Evolutionary conservation across 83 land plant genomes (phyloP).

Genomic region (Picea engelmannii): DNA sequence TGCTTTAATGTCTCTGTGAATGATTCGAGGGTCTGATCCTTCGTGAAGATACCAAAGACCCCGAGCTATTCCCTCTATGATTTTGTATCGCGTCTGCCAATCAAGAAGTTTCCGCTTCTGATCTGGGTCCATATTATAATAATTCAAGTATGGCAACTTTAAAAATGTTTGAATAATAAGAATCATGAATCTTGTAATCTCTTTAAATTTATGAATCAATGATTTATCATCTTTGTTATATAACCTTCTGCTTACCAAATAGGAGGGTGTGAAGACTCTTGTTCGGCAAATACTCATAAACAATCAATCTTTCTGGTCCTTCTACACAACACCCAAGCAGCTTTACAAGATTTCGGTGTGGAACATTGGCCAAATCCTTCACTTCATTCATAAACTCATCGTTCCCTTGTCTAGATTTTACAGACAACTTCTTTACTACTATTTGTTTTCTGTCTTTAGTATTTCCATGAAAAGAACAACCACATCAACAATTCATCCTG

Average conservation of each 20-base stretch:
- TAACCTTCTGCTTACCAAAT: background rate
- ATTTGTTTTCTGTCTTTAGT: background rate
- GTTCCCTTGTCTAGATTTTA: background rate
- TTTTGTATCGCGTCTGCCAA: background rate
- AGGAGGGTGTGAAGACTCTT: background rate
- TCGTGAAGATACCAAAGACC: background rate
- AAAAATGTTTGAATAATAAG: no score
- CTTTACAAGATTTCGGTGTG: slow-evolving; percentile 5
- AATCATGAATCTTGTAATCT: no score
- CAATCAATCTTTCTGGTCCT: slow-evolving; percentile 5
- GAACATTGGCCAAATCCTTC: slow-evolving; percentile 7
- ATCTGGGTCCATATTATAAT: background rate
- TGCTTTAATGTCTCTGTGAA: background rate
- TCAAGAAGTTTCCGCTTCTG: background rate
- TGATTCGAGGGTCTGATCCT: background rate
- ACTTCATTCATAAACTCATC: slow-evolving; percentile 6
- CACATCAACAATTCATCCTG: no score
- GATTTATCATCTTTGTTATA: no score
- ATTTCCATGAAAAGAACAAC: background rate
- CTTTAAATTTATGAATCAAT: no score
- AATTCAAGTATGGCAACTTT: no score
- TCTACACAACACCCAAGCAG: slow-evolving; percentile 12
- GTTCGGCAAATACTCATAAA: background rate
- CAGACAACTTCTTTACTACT: background rate
- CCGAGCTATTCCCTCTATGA: background rate